Conservation (phyloP, 352 stramenopile genomes). For the Phytophthora palmivora region DNA sequence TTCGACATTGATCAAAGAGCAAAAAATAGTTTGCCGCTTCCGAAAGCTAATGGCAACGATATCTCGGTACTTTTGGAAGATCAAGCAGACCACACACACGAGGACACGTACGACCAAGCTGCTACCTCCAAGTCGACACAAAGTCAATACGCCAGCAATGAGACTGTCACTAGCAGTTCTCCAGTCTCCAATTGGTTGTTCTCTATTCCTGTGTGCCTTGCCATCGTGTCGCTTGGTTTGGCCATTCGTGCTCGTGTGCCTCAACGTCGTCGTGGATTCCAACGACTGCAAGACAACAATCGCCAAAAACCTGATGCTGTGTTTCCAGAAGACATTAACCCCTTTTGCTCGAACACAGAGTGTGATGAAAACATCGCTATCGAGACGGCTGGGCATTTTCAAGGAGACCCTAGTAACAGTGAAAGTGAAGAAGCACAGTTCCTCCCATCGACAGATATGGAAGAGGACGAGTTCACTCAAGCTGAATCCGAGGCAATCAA, state of each 20-base stretch:
- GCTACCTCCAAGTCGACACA: conserved; percentile 15
- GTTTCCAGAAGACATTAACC: conserved; percentile 77
- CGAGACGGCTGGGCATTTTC: conserved; percentile 44
- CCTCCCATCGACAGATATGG: conserved; percentile 16
- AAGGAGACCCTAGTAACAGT: conserved; percentile 28
- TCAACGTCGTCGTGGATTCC: conserved; percentile 35
- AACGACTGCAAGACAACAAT: conserved; percentile 45
- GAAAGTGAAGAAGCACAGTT: conserved; percentile 31
- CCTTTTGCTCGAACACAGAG: conserved; percentile 56
- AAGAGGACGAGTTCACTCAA: conserved; percentile 20
- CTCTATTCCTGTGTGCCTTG: conserved; percentile 44
- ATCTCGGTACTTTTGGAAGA: conserved; percentile 34
- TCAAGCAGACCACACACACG: conserved; percentile 19
- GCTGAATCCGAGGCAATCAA: conserved; percentile 35
- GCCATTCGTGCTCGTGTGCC: conserved; percentile 33
- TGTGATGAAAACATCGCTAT: conserved; percentile 38
- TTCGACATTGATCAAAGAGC: neutral
- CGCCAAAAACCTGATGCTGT: conserved; percentile 6
- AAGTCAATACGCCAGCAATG: conserved; percentile 5
- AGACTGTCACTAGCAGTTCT: neutral
- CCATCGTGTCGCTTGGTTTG: conserved; percentile 48
- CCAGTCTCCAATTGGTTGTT: conserved; percentile 61
- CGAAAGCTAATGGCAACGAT: conserved; percentile 36
- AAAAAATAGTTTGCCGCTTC: conserved; percentile 8
- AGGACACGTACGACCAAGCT: conserved; percentile 25